Conservation (phyloP, 139 green algal genomes). For the Picochlorum costavermella region DNA sequence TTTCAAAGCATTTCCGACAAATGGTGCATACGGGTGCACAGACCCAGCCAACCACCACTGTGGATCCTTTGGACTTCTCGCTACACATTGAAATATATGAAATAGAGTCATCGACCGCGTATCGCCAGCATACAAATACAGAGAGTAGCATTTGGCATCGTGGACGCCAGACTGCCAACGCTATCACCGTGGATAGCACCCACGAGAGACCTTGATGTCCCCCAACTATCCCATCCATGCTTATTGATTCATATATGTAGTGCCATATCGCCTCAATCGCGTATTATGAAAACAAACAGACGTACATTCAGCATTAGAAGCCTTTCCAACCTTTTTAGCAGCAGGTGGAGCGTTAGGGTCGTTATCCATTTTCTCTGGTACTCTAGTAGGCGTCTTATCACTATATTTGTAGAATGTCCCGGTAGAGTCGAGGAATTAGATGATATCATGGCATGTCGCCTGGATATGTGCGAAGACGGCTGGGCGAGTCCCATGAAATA, state of each 20-base stretch:
- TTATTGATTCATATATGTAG: too few relatives aligned
- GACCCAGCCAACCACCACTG: constrained; percentile 58
- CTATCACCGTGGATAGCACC: too few relatives aligned
- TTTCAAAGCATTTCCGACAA: constrained; percentile 73
- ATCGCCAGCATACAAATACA: too few relatives aligned
- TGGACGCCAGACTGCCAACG: too few relatives aligned
- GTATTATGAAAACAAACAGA: neutral
- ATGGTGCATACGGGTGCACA: constrained; percentile 75
- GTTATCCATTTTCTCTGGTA: neutral
- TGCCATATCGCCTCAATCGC: too few relatives aligned
- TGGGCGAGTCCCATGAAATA: too few relatives aligned
- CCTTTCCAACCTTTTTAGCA: constrained; percentile 10
- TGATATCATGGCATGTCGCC: too few relatives aligned
- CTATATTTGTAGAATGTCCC: neutral
- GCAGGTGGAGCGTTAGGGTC: constrained; percentile 2
- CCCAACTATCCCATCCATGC: too few relatives aligned
- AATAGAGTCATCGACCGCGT: too few relatives aligned
- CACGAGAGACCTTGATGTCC: too few relatives aligned
- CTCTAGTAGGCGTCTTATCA: neutral
- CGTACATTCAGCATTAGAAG: constrained; percentile 10
- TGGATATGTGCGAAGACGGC: too few relatives aligned
- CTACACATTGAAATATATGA: neutral
- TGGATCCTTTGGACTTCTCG: constrained; percentile 29
- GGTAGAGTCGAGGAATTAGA: neutral
- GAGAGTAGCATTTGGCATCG: too few relatives aligned